Conservation (phyloP, 257 asterid species). For the Jasminum sambac region DNA sequence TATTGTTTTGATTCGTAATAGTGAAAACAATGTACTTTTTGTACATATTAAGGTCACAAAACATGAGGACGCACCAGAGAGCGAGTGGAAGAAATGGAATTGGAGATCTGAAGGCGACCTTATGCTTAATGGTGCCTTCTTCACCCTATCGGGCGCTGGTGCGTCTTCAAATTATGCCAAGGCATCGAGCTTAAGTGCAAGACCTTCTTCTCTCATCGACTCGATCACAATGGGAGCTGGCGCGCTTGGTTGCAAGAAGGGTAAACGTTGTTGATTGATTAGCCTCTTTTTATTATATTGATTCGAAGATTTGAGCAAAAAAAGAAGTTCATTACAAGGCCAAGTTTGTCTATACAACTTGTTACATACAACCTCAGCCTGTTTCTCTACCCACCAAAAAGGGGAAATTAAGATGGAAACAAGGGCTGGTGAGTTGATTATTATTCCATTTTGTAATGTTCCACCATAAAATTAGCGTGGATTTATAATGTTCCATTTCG, state of each 20-base stretch:
- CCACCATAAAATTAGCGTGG: background rate
- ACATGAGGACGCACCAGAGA: slow-evolving; percentile 65
- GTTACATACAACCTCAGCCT: slow-evolving; percentile 27
- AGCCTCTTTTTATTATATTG: background rate
- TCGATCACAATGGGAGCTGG: slow-evolving; percentile 66
- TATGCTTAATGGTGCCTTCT: slow-evolving; percentile 85
- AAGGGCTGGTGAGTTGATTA: slow-evolving; percentile 36
- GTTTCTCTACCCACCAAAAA: slow-evolving; percentile 1
- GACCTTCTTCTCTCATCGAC: slow-evolving; percentile 66
- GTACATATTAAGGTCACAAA: slow-evolving; percentile 55
- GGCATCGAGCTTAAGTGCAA: slow-evolving; percentile 90
- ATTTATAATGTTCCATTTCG: background rate
- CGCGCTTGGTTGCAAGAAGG: slow-evolving; percentile 62
- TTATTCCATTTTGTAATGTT: slow-evolving; percentile 20
- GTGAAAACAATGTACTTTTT: background rate
- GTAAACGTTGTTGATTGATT: slow-evolving; percentile 54
- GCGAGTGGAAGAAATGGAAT: slow-evolving; percentile 76
- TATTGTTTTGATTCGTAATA: background rate
- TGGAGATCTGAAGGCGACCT: slow-evolving; percentile 89
- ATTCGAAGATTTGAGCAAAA: background rate
- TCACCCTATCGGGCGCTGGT: slow-evolving; percentile 71
- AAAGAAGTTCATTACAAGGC: background rate
- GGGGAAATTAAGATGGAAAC: background rate
- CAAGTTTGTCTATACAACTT: slow-evolving; percentile 11
- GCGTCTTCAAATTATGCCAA: slow-evolving; percentile 81